Conservation (phyloP, 208 protist species). For the Spongospora subterranea region DNA sequence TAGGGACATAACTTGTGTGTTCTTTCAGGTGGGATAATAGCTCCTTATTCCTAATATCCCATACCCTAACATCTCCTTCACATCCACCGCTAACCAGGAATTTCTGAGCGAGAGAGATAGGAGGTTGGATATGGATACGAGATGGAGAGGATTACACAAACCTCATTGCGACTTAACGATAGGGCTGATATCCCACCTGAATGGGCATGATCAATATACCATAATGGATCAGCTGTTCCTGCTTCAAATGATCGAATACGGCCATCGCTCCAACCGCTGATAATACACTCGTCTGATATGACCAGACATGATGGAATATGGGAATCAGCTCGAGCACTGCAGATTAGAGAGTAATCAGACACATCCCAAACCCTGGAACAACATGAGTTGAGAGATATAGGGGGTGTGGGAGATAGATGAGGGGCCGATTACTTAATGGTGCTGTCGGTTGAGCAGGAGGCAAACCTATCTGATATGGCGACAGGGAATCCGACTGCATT, state of each 20-base stretch:
- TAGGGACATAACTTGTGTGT: slow-evolving; percentile 63
- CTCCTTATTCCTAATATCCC: slow-evolving; percentile 70
- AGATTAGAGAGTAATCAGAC: slow-evolving; percentile 21
- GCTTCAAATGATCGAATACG: slow-evolving; percentile 69
- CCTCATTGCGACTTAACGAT: slow-evolving; percentile 56
- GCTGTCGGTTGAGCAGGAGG: slow-evolving; percentile 8
- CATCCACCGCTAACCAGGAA: slow-evolving; percentile 74
- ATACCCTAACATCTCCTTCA: slow-evolving; percentile 73
- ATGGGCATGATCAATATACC: slow-evolving; percentile 68
- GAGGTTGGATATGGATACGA: too few species aligned
- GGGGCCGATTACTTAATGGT: slow-evolving; percentile 30
- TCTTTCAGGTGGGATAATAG: slow-evolving; percentile 74
- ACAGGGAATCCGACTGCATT: not conserved
- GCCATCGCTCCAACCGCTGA: slow-evolving; percentile 74
- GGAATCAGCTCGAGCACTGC: slow-evolving; percentile 8
- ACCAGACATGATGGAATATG: slow-evolving; percentile 57
- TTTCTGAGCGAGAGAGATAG: too few species aligned
- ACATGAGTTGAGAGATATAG: not conserved
- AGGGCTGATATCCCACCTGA: slow-evolving; percentile 67
- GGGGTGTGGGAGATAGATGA: not conserved
- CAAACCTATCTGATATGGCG: slow-evolving; percentile 26
- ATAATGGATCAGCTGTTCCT: slow-evolving; percentile 70
- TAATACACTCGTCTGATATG: slow-evolving; percentile 64
- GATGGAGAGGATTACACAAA: too few species aligned
- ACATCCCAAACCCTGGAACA: slow-evolving; percentile 15